phyloP scores from a whole-genome alignment of 495 filamentous ascomycete species.

The Aspergillus wentii region DNA sequence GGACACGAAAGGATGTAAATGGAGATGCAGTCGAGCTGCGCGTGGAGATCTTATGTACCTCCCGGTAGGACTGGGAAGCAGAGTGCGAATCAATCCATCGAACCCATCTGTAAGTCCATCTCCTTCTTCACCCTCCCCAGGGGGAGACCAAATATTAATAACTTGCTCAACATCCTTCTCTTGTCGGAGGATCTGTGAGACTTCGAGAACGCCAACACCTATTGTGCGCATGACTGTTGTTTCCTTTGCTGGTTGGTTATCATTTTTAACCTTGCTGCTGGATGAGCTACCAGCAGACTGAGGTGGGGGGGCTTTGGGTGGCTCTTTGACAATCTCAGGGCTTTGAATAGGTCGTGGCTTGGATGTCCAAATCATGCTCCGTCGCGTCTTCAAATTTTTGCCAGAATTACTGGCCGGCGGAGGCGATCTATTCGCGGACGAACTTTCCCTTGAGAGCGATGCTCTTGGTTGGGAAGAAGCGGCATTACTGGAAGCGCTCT shows the following conservation, averaged over 20 bases:
- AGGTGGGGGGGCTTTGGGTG: slow-evolving; percentile 38
- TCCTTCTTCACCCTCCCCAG: slow-evolving; percentile 50
- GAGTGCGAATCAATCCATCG: slow-evolving; percentile 67
- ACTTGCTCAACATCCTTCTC: slow-evolving; percentile 71
- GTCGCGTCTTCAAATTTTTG: slow-evolving; percentile 50
- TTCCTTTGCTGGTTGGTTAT: slow-evolving; percentile 37
- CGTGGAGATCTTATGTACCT: slow-evolving; percentile 66
- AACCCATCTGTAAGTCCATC: slow-evolving; percentile 57
- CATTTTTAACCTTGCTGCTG: slow-evolving; percentile 39
- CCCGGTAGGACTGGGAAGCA: slow-evolving; percentile 67
- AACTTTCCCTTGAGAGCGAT: slow-evolving; percentile 33
- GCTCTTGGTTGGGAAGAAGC: slow-evolving; percentile 20
- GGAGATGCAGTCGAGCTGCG: slow-evolving; percentile 70
- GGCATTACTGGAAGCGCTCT: slow-evolving; percentile 43
- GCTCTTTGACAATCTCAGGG: slow-evolving; percentile 36
- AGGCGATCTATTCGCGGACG: slow-evolving; percentile 23
- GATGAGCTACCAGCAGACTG: slow-evolving; percentile 54
- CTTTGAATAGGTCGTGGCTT: slow-evolving; percentile 28
- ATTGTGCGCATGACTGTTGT: slow-evolving; percentile 59
- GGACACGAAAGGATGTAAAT: slow-evolving; percentile 67
- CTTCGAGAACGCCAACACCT: slow-evolving; percentile 75
- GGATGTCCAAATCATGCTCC: slow-evolving; percentile 79
- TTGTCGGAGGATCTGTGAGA: slow-evolving; percentile 73
- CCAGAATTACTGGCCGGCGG: slow-evolving; percentile 23
- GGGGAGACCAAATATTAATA: slow-evolving; percentile 73